Conservation (phyloP, 495 filamentous ascomycete species). For the Annulohypoxylon nitens region DNA sequence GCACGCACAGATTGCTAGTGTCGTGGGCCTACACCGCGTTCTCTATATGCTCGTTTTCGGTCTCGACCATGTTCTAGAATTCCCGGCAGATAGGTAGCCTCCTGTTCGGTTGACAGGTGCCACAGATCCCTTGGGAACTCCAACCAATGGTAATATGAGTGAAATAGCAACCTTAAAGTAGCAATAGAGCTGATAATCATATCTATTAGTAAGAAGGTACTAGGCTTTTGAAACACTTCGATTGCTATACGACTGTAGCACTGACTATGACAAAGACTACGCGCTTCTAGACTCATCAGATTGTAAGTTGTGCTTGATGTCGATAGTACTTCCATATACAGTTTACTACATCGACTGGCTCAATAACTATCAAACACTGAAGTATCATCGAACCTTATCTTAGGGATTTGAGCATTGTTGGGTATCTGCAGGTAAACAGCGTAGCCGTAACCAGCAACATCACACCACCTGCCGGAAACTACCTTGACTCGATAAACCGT, state of each 20-base stretch:
- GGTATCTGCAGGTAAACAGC: no score
- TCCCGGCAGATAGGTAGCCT: conserved; percentile 53
- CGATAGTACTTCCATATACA: neutral
- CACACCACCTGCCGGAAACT: no score
- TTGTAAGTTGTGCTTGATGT: neutral
- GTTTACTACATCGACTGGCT: neutral
- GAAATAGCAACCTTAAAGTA: neutral
- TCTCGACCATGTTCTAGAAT: conserved; percentile 64
- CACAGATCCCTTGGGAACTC: conserved; percentile 63
- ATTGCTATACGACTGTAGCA: neutral
- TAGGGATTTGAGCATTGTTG: neutral
- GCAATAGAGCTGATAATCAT: neutral
- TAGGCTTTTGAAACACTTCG: neutral
- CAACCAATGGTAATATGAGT: neutral
- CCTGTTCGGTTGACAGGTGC: conserved; percentile 56
- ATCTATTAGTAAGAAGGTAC: neutral
- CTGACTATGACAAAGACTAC: neutral
- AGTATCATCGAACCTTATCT: neutral
- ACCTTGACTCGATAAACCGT: neutral
- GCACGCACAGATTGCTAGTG: neutral
- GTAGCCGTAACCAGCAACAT: no score
- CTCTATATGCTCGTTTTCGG: conserved; percentile 36
- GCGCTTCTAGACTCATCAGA: neutral
- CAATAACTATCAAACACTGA: neutral
- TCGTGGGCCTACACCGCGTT: conserved; percentile 62